These are phyloP conservation scores for Nitzschia inconspicua DNA, from an alignment of 108 stramenopile genomes.

Conservation along the genomic window DNA sequence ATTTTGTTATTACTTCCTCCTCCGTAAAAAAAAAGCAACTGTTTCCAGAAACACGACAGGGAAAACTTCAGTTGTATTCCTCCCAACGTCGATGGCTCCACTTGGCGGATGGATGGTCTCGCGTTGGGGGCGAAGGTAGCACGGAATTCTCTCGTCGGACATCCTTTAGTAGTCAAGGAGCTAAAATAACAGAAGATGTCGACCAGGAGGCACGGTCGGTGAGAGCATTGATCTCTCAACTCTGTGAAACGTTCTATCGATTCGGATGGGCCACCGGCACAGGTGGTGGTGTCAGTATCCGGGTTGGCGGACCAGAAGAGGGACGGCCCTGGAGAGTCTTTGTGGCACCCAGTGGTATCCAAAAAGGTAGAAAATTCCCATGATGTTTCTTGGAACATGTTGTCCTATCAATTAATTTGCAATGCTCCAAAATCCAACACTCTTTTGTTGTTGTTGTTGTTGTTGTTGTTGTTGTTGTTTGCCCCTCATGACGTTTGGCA, in stretches of 20 bases:
- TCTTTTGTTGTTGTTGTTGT: background rate
- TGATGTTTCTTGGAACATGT: background rate
- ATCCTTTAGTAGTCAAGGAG: background rate
- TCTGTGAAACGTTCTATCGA: conserved; percentile 85
- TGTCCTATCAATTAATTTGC: too few species aligned
- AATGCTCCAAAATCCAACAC: background rate
- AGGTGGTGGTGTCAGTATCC: conserved; percentile 88
- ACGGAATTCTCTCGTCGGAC: conserved; percentile 31
- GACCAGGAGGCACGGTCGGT: conserved; percentile 47
- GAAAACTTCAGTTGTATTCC: conserved; percentile 57
- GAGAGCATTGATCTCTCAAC: conserved; percentile 68
- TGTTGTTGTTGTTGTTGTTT: background rate
- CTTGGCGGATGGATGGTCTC: conserved; percentile 55
- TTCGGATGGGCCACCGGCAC: conserved; percentile 94
- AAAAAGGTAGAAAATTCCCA: conserved; percentile 52
- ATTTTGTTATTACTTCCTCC: too few species aligned
- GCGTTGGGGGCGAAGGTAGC: conserved; percentile 45
- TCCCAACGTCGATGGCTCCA: conserved; percentile 79
- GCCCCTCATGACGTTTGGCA: background rate
- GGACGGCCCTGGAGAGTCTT: conserved; percentile 77
- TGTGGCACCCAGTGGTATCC: conserved; percentile 95
- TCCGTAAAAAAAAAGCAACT: too few species aligned
- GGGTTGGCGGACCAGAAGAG: conserved; percentile 64
- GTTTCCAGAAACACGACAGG: conserved; percentile 60
- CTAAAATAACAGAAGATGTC: background rate